Evolutionary conservation across 352 stramenopile genomes (phyloP), one percentile per base, ranked within the genome.

Genomic region (Globisporangium mamillatum): DNA sequence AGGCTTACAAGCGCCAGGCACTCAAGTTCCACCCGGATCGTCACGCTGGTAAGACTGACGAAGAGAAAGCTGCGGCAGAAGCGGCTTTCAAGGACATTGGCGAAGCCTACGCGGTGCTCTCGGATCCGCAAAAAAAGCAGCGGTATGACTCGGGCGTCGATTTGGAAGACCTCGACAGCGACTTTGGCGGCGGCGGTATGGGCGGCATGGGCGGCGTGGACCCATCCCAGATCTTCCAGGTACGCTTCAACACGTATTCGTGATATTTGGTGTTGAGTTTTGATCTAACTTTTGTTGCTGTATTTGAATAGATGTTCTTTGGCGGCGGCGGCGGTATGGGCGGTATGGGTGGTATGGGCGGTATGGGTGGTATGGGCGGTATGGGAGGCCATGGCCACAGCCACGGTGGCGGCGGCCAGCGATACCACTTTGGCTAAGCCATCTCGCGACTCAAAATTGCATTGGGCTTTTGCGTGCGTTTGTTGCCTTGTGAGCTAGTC

Each of bases 21-120:
- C 81, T 99, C 14, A 91, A 98, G 74, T 98, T 89, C 70, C 97
- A 99, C 85, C 97, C 97, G 25, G 97, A 99, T 88, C 97, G 90
- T 58, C 87, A 98, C 63, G 82, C 90, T 25, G 82, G 67, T 67
- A 98, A 98, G 76, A 87, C 81, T 34, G 88, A 98, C 4, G 89
- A 97, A 67, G 88, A 96, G 73, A 90, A 98, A 64, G 94, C 97
- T 58, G 69, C 91, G 46, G 97, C 97, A 20, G 94, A 98, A 70
- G 87, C 79, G 29, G 74, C 81, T 44, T 99, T 99, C 79, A 98
- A 99, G 78, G 95, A 98, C 54, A 86, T 99, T 71, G 95, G 90
- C 25, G 91, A 98, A 69, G 96, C 97, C 0, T 99, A 99, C 76
- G 91, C 96, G 14, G 93, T 99, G 48, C 81, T 99, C 9, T 97